Base-by-base conservation (phyloP, 441 rosid genomes). In the Corymbia calophylla region DNA sequence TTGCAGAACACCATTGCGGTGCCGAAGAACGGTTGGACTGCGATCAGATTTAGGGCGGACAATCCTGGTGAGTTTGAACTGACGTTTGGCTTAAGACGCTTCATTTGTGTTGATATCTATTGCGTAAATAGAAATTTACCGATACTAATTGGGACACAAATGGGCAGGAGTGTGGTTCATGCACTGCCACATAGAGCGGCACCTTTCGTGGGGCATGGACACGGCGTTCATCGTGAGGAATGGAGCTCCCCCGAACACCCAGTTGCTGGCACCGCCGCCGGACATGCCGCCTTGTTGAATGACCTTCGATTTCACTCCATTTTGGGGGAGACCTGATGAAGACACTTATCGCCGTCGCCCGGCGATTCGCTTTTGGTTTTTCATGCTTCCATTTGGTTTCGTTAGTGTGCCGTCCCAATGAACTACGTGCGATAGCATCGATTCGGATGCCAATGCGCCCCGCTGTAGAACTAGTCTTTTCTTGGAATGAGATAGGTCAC, bases 151-250 rank as follows among this genome's bases (percentile, higher is more conserved):
- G 81, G 4, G 87, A 53, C 62, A 53, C 6, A 86, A 53, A 39
- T 86, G 29, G 14, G 48, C 62, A 86, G 88, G 81, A 9, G 88
- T 62, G 23, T 87, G 88, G 88, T 87, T 87, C 77, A 87, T 87
- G 81, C 88, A 87, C 77, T 87, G 88, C 55, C 88, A 87, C 77
- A 87, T 87, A 39, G 88, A 87, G 35, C 88, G 88, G 31, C 88
- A 87, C 88, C 5, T 87, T 25, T 47, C 81, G 18, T 62, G 88
- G 88, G 88, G 88, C 51, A 62, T 87, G 81, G 88, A 87, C 88
- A n/a, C 81, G 8, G 55, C 53, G 29, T 87, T 87, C 80, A 60
- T 87, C 18, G 88, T 58, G 19, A 87, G 77, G 88, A 87, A 87
- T 64, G 88, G 88, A 48, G 54, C n/a, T 29, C 81, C 51, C 13